Conservation (phyloP, 2,329 filamentous ascomycete genomes). For the Talaromyces sp. region DNA sequence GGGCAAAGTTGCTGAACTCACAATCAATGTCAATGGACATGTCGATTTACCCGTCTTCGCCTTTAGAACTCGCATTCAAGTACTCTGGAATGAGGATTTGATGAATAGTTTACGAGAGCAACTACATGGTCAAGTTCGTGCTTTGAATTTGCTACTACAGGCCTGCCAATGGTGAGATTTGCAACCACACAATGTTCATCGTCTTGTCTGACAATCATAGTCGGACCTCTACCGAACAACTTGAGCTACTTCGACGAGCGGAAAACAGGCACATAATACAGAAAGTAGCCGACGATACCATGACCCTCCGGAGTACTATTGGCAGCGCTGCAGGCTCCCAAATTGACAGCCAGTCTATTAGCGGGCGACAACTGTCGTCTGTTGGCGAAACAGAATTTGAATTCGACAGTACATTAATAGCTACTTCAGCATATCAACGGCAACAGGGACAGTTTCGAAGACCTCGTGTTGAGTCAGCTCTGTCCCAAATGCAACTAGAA, state of each 20-base stretch:
- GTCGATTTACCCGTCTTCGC: slow-evolving; percentile 25
- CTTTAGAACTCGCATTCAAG: slow-evolving; percentile 30
- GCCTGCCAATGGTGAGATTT: slow-evolving; percentile 39
- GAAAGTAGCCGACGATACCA: slow-evolving; percentile 39
- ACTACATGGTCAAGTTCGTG: slow-evolving; percentile 38
- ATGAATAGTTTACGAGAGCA: slow-evolving; percentile 39
- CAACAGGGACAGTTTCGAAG: slow-evolving; percentile 4
- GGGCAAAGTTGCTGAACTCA: slow-evolving; percentile 35
- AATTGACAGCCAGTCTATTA: slow-evolving; percentile 28
- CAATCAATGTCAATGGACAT: slow-evolving; percentile 21
- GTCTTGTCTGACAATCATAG: slow-evolving; percentile 23
- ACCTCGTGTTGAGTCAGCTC: slow-evolving; percentile 10
- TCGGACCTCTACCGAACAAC: slow-evolving; percentile 36
- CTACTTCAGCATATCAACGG: slow-evolving; percentile 29
- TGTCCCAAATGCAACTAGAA: neutral
- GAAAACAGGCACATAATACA: slow-evolving; percentile 37
- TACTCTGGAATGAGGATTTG: slow-evolving; percentile 39
- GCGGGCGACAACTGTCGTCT: slow-evolving; percentile 27
- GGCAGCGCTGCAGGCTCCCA: slow-evolving; percentile 30
- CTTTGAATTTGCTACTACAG: slow-evolving; percentile 40
- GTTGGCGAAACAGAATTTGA: slow-evolving; percentile 34
- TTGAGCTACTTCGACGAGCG: slow-evolving; percentile 33
- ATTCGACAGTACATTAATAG: slow-evolving; percentile 32
- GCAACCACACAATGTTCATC: neutral
- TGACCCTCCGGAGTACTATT: slow-evolving; percentile 32